These are phyloP conservation scores for Metschnikowia aberdeeniae DNA, from an alignment of 805 yeast species.

Conservation along the genomic window DNA sequence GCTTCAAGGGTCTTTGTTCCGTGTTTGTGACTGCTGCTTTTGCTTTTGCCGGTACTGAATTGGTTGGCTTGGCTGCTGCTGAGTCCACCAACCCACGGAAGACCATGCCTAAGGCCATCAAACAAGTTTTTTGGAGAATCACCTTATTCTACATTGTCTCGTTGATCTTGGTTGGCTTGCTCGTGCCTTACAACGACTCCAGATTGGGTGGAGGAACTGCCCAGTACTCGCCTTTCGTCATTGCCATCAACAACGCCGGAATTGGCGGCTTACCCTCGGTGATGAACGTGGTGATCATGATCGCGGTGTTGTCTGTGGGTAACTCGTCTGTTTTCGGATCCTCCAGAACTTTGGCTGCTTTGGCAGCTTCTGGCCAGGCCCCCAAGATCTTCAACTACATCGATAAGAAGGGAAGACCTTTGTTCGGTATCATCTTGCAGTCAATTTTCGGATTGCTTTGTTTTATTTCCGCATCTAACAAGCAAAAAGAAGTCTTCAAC, in stretches of 20 bases:
- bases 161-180: conserved; percentile 36
- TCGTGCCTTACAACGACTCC: conserved; percentile 33
- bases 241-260: conserved; percentile 39
- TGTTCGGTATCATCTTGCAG: conserved; percentile 33
- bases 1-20: conserved; percentile 37
- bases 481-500: conserved; percentile 21
- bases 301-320: conserved; percentile 48
- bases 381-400: conserved; percentile 48
- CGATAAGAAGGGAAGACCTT: conserved; percentile 41
- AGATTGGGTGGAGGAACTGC: conserved; percentile 30
- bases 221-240: conserved; percentile 36
- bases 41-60: conserved; percentile 42
- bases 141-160: conserved; percentile 39
- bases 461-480: conserved; percentile 46
- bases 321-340: conserved; percentile 73
- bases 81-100: conserved; percentile 36
- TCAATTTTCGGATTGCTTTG: conserved; percentile 54
- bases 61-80: conserved; percentile 37
- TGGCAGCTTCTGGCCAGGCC: conserved; percentile 68
- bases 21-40: conserved; percentile 40
- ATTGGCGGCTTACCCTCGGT: conserved; percentile 40
- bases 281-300: conserved; percentile 38
- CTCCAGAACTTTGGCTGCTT: conserved; percentile 63
- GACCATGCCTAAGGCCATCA: conserved; percentile 40
- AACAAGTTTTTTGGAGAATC: conserved; percentile 41